Base-by-base conservation (phyloP, 768 basidiomycete genomes). In the Kwoniella shandongensis region DNA sequence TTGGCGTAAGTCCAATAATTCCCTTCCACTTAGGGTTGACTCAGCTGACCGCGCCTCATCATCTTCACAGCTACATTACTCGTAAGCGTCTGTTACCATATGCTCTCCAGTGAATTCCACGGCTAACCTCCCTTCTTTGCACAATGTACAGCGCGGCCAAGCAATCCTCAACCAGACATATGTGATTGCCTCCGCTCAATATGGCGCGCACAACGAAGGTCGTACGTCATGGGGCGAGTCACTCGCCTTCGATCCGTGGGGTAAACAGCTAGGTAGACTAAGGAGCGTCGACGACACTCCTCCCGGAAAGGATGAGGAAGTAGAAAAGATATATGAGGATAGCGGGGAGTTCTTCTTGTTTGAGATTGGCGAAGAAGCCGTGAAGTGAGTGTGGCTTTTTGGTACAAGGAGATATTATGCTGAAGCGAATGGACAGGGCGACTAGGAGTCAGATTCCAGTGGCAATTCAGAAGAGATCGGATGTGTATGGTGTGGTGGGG, bases 161-260 rank as follows among this genome's bases (percentile, higher is more conserved):
- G 71, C 74, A 2, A 71, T 75, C 39, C 66, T 63, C 35, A 59
- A 59, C 36, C 74, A 75, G 44, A 58, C 66, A 12, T 73, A 66
- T 57, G 74, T 75, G 38, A 41, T 75, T 11, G 69, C 71, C 0
- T 57, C 71, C 7, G 67, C 74, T 1, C 74, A 75, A 49, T 68
- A 59, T 18, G 74, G 74, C 20, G 61, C 61, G 4, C 74, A 75
- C 54, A 65, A 65, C 42, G 53, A 58, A 4, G 44, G 44, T 3
- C 57, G 74, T 1, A 57, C 62, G 1, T 73, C 71, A 1, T 75
- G 74, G 74, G 74, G 74, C 7, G 74, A 75, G 53, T 54, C 64
- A 0, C 47, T 75, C 30, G 62, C 71, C 15, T 75, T 70, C 44
- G 66, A 67, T 25, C 71, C 74, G 2, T 75, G 74, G 74, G 74